These are phyloP conservation scores for Dictyostelium purpureum DNA, from an alignment of 78 protist species.

Conservation along the genomic window DNA sequence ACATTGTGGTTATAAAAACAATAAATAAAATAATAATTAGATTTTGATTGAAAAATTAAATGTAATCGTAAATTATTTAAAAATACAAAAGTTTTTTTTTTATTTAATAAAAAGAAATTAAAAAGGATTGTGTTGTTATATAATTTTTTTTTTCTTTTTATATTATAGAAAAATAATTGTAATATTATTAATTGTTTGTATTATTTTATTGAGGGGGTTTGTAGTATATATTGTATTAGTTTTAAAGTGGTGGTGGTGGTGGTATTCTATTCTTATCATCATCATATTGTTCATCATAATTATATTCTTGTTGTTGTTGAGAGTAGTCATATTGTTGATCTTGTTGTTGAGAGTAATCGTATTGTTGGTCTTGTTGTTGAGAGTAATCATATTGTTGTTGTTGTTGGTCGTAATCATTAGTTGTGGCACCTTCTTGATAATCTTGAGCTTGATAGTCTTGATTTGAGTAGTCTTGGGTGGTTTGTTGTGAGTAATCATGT, in stretches of 20 bases:
- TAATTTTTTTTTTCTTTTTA: neutral
- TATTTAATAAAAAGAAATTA: neutral
- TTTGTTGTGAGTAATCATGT: conserved; percentile 4
- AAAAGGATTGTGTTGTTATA: neutral
- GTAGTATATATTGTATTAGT: too few species aligned
- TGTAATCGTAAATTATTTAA: too few species aligned
- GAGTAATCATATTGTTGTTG: neutral
- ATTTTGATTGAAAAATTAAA: too few species aligned
- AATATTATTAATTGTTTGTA: too few species aligned
- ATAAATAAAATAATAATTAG: too few species aligned
- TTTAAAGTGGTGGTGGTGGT: conserved; percentile 7
- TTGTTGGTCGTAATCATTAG: neutral
- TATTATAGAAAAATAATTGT: neutral
- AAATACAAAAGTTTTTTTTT: neutral
- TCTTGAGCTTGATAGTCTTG: neutral
- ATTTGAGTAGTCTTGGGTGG: neutral
- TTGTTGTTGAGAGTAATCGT: too few species aligned
- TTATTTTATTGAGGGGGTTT: too few species aligned
- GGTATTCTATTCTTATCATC: conserved; percentile 5
- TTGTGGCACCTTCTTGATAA: conserved; percentile 5
- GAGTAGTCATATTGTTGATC: conserved; percentile 6
- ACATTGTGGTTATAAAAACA: too few species aligned
- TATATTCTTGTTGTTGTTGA: too few species aligned
- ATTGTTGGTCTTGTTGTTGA: neutral
- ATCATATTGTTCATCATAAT: too few species aligned